Conservation (phyloP, 371 early-diverging fungal genomes). For the Syncephalastrum sp. region DNA sequence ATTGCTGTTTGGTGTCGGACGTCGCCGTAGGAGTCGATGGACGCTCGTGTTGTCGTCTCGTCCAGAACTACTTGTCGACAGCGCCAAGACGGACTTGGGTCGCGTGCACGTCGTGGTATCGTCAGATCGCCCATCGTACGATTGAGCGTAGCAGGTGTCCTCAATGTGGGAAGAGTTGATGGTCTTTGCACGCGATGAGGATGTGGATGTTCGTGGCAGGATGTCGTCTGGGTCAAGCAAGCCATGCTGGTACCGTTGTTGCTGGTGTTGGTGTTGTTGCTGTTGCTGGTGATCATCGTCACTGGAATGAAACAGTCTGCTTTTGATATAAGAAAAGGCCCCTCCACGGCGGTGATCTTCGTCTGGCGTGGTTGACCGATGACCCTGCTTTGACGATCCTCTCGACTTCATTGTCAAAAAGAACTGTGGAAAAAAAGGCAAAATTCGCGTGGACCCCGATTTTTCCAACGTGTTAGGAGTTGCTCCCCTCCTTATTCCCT, state of each 20-base stretch:
- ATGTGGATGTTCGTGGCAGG: conserved; percentile 2
- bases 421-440: conserved; percentile 10
- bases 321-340: conserved; percentile 26
- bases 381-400: conserved; percentile 8
- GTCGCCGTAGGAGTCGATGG: neutral
- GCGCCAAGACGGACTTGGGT: neutral
- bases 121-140: neutral
- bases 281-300: neutral
- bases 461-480: too few species aligned
- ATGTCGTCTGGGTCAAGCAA: conserved; percentile 2
- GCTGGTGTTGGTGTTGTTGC: neutral
- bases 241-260: neutral
- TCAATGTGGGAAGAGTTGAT: neutral
- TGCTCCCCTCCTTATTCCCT: too few species aligned
- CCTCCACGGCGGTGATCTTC: conserved; percentile 7
- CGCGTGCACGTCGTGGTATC: conserved; percentile 2
- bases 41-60: neutral
- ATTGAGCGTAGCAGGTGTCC: neutral
- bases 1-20: conserved; percentile 1
- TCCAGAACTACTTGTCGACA: too few species aligned
- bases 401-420: conserved; percentile 17
- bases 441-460: neutral
- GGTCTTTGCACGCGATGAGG: conserved; percentile 5
- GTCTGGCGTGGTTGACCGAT: conserved; percentile 10
- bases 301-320: conserved; percentile 22